A percentile compares a stretch with the other conserved stretches of the same genome.
Evolutionary conservation across 495 filamentous ascomycete genomes (phyloP).

Genomic region (Lepidopterella palustris): DNA sequence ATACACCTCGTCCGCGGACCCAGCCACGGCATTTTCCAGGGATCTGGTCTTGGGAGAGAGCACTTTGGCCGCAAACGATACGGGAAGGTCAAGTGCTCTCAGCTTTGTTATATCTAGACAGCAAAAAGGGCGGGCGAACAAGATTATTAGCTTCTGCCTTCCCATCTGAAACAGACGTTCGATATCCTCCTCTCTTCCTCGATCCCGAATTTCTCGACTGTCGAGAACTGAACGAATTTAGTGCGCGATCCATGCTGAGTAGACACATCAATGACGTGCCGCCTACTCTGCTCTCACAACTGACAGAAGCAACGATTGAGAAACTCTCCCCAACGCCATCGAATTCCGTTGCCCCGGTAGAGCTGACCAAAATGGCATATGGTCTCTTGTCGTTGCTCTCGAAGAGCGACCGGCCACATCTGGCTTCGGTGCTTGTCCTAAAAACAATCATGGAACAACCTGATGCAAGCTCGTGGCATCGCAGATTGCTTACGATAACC

Average conservation of each 20-base stretch:
- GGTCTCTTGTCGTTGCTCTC: conserved; percentile 23
- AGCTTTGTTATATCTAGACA: conserved; percentile 16
- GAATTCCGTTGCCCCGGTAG: neutral
- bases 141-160: conserved; percentile 10
- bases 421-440: conserved; percentile 29
- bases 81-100: conserved; percentile 16
- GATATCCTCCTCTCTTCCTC: conserved; percentile 16
- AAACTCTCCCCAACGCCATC: neutral
- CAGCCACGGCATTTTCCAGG: neutral
- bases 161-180: conserved; percentile 9
- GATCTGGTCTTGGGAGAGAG: conserved; percentile 7
- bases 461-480: conserved; percentile 38
- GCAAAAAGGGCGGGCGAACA: neutral
- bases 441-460: conserved; percentile 35
- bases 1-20: neutral
- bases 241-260: conserved; percentile 6
- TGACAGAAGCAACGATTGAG: conserved; percentile 5
- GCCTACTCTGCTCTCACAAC: conserved; percentile 1
- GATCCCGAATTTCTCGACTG: conserved; percentile 25
- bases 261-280: conserved; percentile 10
- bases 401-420: conserved; percentile 26
- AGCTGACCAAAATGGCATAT: conserved; percentile 22
- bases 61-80: neutral
- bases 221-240: conserved; percentile 5
- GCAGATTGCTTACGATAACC: conserved; percentile 25